Evolutionary conservation across 768 basidiomycete species (phyloP), one percentile per base, ranked within the genome.

Genomic region (Termitomyces bulborhizus): DNA sequence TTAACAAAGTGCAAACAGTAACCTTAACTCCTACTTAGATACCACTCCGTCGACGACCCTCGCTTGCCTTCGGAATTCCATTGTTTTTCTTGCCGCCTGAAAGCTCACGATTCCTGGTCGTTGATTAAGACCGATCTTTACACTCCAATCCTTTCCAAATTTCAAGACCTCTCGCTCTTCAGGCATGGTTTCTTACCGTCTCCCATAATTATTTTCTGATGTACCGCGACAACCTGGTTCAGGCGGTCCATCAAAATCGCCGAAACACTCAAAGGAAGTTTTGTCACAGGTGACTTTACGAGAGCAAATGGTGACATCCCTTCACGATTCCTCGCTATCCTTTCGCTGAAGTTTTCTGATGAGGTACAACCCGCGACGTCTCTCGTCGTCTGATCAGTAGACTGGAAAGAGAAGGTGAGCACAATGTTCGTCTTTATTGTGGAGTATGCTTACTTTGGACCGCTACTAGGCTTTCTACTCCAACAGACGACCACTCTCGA

Each of bases 41-140:
- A 80, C 66, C 86, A 91, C 62, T 78, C 80, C 5, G 67, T 67
- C 3, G 64, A 75, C 24, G 89, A 90, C 60, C 58, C 65, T 26
- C 79, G 83, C 12, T 71, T 91, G 42, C 88, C 87, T 2, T 53
- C 66, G 0, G 71, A 75, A 55, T 91, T 89, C 58, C 63, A 78
- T 29, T 93, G 90, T 69, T 86, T 91, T 67, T 84, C 88, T 60
- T 93, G 90, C 66, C 84, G 88, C 34, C 74, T 88, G 45, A 80
- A 76, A 47, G 77, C 75, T 12, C 87, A 88, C 60, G 68, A 76
- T 39, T 82, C 82, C 56, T 90, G 88, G 85, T 81, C 85, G 44
- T 71, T 90, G 16, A 84, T 90, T 62, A 77, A 81, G 54, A 71
- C 76, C 39, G 77, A 79, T 58, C 65, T 82, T 36, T 83, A 84